These are phyloP conservation scores for Metroxylon sagu DNA, from an alignment of 176 grass and related monocot species.

Conservation along the genomic window DNA sequence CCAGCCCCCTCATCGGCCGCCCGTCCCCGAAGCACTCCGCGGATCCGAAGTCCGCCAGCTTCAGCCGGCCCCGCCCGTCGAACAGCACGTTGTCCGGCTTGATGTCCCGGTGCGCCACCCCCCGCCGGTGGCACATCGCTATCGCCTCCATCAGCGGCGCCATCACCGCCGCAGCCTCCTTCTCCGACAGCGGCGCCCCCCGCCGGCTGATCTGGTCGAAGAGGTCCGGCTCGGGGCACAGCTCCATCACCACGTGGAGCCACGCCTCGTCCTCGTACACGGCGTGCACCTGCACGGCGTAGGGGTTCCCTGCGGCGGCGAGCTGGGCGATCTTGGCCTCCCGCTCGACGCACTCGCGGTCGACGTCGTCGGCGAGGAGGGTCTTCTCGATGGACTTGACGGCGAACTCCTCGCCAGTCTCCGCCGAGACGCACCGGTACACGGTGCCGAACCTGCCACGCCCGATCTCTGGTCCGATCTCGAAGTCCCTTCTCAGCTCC, in stretches of 20 bases:
- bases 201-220: slow-evolving; percentile 57
- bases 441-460: too few relatives aligned
- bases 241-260: slow-evolving; percentile 70
- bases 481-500: too few relatives aligned
- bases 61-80: slow-evolving; percentile 8
- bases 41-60: slow-evolving; percentile 77
- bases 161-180: slow-evolving; percentile 35
- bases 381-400: too few relatives aligned
- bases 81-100: slow-evolving; percentile 83
- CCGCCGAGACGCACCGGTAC: too few relatives aligned
- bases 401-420: too few relatives aligned
- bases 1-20: slow-evolving; percentile 45
- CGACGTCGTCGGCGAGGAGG: too few relatives aligned
- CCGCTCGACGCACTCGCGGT: too few relatives aligned
- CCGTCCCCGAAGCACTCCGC: slow-evolving; percentile 49
- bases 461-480: too few relatives aligned
- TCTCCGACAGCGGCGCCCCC: slow-evolving; percentile 50
- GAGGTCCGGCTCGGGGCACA: slow-evolving; percentile 64
- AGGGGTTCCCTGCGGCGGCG: slow-evolving; percentile 52
- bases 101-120: slow-evolving; percentile 61
- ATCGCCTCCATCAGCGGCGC: slow-evolving; percentile 44
- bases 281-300: slow-evolving; percentile 63
- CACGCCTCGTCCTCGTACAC: slow-evolving; percentile 59
- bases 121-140: slow-evolving; percentile 55
- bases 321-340: slow-evolving; percentile 4